Evolutionary conservation across 768 basidiomycete species (phyloP), one percentile per base, ranked within the genome.

Genomic region (Coprinopsis strossmayeri): DNA sequence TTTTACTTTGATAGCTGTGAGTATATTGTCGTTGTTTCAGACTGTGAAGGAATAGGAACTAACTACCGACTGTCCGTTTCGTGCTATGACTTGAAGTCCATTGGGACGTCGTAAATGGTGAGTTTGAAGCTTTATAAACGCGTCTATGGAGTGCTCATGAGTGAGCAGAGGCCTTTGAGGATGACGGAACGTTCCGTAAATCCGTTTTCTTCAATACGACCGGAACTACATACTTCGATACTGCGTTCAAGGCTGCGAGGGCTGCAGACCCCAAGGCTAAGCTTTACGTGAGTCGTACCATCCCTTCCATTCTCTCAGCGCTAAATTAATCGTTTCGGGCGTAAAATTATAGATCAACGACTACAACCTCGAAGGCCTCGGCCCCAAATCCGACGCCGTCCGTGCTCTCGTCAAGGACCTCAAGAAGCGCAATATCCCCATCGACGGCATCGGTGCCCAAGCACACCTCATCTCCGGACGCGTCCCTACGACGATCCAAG

Each of bases 361-460:
- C 54, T 71, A 64, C 57, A 69, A 73, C 45, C 64, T 72, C 46
- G 72, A 72, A 48, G 63, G 61, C 3, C 61, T 68, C 30, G 74
- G 75, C 27, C 66, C 73, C 25, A 83, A 83, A 58, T 69, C 78
- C 13, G 76, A 78, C 35, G 72, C 76, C 17, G 74, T 81, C 69
- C 61, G 71, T 52, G 72, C 71, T 51, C 72, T 81, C 45, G 71
- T 79, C 21, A 64, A 68, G 46, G 55, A 61, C 27, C 71, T 81
- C 43, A 61, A 76, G 53, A 57, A 63, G 0, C 61, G 64, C 18
- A 69, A 68, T 26, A 69, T 73, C 3, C 78, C 81, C 9, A 66
- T 82, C 54, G 73, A 81, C 55, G 80, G 77, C 24, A 63, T 84
- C 46, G 81, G 81, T 47, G 66, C 81, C 45, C 73, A 82, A 60